Evolutionary conservation across 2,329 filamentous ascomycete species (phyloP).

Genomic region (Exutisphaerella laricina): DNA sequence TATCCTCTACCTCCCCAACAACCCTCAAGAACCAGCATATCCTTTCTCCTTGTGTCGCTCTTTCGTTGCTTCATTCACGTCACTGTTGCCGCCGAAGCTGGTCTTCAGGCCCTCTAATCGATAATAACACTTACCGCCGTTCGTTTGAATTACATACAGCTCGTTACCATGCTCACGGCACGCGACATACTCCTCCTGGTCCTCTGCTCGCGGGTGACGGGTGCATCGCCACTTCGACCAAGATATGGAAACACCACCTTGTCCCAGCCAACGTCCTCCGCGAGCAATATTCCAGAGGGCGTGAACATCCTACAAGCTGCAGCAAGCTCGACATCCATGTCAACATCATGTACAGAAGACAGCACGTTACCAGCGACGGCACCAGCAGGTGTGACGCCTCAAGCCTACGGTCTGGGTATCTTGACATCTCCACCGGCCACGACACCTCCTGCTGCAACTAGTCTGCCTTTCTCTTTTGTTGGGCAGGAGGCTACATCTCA

Average conservation of each 20-base stretch:
- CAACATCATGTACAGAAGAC: slow-evolving; percentile 2
- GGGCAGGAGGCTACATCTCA: neutral
- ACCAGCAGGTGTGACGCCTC: neutral
- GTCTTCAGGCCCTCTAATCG: slow-evolving; percentile 21
- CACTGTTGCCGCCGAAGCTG: slow-evolving; percentile 23
- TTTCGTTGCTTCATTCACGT: slow-evolving; percentile 12
- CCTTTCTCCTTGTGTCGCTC: slow-evolving; percentile 12
- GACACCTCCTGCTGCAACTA: neutral
- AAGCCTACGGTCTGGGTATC: slow-evolving; percentile 2
- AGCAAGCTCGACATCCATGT: neutral
- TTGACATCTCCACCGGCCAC: slow-evolving; percentile 1
- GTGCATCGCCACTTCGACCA: slow-evolving; percentile 13
- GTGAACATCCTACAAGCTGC: neutral
- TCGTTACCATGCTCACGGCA: slow-evolving; percentile 10
- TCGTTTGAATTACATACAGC: neutral
- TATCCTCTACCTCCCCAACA: slow-evolving; percentile 3
- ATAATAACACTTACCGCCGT: slow-evolving; percentile 12
- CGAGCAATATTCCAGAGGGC: neutral
- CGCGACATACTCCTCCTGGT: slow-evolving; percentile 14
- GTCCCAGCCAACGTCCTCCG: slow-evolving; percentile 1
- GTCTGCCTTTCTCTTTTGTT: neutral
- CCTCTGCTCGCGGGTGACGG: slow-evolving; percentile 6
- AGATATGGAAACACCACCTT: slow-evolving; percentile 18
- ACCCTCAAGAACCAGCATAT: neutral
- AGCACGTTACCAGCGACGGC: neutral